Conservation (phyloP, 2,329 filamentous ascomycete species). For the Cladorrhinum sp. region DNA sequence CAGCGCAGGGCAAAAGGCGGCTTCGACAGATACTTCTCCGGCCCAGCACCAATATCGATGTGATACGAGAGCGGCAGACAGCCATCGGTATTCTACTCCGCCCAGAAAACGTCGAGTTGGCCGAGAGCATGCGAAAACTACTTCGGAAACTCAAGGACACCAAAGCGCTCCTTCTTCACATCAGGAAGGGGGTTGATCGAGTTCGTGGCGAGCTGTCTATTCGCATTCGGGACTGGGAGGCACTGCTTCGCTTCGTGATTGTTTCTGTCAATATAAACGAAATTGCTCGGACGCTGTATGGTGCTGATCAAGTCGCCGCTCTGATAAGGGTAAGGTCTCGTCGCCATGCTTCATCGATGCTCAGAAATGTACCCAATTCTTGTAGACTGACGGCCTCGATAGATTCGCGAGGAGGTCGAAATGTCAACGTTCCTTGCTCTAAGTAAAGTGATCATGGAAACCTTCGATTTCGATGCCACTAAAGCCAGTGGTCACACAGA, state of each 20-base stretch:
- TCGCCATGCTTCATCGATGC: background rate
- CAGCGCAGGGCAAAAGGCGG: constrained; percentile 70
- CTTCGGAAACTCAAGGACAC: constrained; percentile 76
- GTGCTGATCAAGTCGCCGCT: constrained; percentile 51
- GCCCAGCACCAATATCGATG: constrained; percentile 64
- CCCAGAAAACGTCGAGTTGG: constrained; percentile 64
- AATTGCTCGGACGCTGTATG: constrained; percentile 54
- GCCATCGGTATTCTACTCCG: constrained; percentile 65
- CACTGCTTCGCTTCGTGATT: constrained; percentile 67
- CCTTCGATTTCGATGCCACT: constrained; percentile 77
- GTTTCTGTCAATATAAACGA: constrained; percentile 68
- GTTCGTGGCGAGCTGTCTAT: constrained; percentile 49
- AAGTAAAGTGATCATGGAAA: constrained; percentile 67
- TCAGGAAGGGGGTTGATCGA: constrained; percentile 73
- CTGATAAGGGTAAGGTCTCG: constrained; percentile 46
- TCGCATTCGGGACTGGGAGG: constrained; percentile 68
- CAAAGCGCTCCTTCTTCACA: constrained; percentile 61
- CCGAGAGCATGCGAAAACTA: constrained; percentile 40
- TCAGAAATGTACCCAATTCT: background rate
- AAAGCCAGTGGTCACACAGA: constrained; percentile 68
- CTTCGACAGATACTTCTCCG: constrained; percentile 80
- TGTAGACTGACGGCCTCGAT: constrained; percentile 4
- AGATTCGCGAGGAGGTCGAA: constrained; percentile 60
- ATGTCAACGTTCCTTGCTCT: constrained; percentile 58
- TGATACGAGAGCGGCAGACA: constrained; percentile 69